A percentile compares a stretch with the other conserved stretches of the same genome.
These are phyloP conservation scores for Fallopia convolvulus DNA, from an alignment of 148 eudicot genomes.

Conservation along the genomic window DNA sequence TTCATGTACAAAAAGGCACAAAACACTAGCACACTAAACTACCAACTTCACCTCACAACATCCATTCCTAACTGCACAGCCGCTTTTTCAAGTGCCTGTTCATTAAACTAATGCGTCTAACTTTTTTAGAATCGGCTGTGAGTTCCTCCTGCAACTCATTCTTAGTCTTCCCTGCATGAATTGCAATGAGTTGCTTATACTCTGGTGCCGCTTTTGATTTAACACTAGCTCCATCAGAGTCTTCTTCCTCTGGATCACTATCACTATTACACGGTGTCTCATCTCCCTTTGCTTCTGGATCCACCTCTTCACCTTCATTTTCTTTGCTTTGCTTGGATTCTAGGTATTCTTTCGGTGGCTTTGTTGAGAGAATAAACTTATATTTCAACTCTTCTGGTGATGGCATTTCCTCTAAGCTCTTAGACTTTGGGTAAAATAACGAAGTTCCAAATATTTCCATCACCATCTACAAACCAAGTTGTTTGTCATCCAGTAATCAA, in stretches of 20 bases:
- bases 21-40: not conserved
- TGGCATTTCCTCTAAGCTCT: constrained; percentile 39
- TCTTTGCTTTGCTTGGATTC: constrained; percentile 41
- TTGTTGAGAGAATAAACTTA: constrained; percentile 58
- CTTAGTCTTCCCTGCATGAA: constrained; percentile 75
- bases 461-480: constrained; percentile 47
- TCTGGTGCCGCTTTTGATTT: constrained; percentile 31
- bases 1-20: not conserved
- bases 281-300: constrained; percentile 13
- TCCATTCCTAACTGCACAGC: constrained; percentile 49
- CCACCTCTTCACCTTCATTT: constrained; percentile 7
- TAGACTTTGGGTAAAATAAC: constrained; percentile 45
- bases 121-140: constrained; percentile 25
- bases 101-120: constrained; percentile 70
- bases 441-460: constrained; percentile 49
- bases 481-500: not conserved
- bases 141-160: constrained; percentile 47
- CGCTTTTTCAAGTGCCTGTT: constrained; percentile 64
- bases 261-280: constrained; percentile 34
- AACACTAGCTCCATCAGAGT: constrained; percentile 20
- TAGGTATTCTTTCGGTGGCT: constrained; percentile 77
- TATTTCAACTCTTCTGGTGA: constrained; percentile 60
- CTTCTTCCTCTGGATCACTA: constrained; percentile 39
- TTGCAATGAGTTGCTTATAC: constrained; percentile 64
- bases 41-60: constrained; percentile 47